Base-by-base conservation (phyloP, 768 basidiomycete species). In the Trametes cubensis region DNA sequence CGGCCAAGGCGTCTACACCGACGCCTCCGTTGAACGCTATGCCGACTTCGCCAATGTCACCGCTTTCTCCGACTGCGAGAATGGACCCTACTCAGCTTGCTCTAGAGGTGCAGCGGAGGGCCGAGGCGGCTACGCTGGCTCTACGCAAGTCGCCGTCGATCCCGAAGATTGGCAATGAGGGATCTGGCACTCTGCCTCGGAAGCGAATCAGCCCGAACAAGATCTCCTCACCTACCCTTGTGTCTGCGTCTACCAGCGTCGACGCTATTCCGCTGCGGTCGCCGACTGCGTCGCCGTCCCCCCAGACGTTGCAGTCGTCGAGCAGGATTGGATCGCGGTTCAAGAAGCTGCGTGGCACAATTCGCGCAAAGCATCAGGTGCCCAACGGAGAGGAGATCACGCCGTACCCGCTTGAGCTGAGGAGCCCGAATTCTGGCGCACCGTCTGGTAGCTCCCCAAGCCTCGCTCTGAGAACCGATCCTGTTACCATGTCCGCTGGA, bases 281-380 rank as follows among this genome's bases (percentile, higher is more conserved):
- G 2, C 64, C 65, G 10, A 69, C 69, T 34, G 62, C 64, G 18
- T 65, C 67, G 25, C 67, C 71, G 18, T 63, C 66, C 20, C 63
- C 64, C 18, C 49, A 66, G 45, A 65, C 54, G 11, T 65, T 67
- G 26, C 49, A 63, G 46, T n/a, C 66, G 17, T 61, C 70, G 20
- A 60, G 58, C 46, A 89, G 84, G 71, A 81, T 93, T 61, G 86
- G 88, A 47, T 84, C 85, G 42, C 85, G 90, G 23, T 85, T 94
- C 78, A 88, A 84, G 73, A 86, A 83, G 69, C 75, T 94, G 50
- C 80, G 87, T 55, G 83, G 89, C 53, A 88, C 88, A 0, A 76
- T 93, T 60, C 82, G 88, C 45, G 77, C 84, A 28, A 83, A 81
- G 62, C 75, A 76, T 14, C 81, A 80, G 59, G 71, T 77, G 41